phyloP scores from a whole-genome alignment of 768 basidiomycete species.

The Trichaptum fuscoviolaceum region DNA sequence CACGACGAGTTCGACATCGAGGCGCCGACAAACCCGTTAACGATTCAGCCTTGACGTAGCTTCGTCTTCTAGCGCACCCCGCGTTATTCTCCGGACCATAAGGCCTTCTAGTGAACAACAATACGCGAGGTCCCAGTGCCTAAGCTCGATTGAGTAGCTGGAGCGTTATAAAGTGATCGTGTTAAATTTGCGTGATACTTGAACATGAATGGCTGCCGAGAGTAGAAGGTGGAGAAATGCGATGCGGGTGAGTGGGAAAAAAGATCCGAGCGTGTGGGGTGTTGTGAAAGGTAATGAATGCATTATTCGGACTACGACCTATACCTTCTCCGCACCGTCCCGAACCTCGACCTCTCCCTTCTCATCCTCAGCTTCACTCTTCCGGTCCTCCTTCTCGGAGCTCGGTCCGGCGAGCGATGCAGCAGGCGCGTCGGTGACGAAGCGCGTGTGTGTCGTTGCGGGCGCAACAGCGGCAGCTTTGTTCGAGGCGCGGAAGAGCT shows the following conservation, averaged over 20 bases:
- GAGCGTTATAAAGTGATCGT: background rate
- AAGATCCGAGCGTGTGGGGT: background rate
- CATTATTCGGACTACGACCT: conserved; percentile 9
- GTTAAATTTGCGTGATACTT: background rate
- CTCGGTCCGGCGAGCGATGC: background rate
- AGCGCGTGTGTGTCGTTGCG: conserved; percentile 10
- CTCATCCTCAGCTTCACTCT: background rate
- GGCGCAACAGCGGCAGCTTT: conserved; percentile 7
- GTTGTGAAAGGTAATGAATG: background rate
- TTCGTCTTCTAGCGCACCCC: too few species aligned
- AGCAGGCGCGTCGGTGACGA: background rate
- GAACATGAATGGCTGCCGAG: background rate
- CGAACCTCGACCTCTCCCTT: background rate
- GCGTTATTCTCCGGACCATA: too few species aligned
- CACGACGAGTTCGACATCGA: too few species aligned
- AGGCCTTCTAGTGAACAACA: background rate
- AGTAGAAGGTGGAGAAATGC: background rate
- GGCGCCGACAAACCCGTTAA: too few species aligned
- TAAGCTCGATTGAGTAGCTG: background rate
- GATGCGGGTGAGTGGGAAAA: background rate
- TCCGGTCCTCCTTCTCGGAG: conserved; percentile 4
- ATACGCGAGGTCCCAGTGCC: background rate
- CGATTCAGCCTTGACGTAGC: too few species aligned
- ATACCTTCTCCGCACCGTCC: conserved; percentile 10
- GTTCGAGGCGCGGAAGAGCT: conserved; percentile 28